Evolutionary conservation across 2,329 filamentous ascomycete species (phyloP).

Genomic region (Colletotrichum sp.): DNA sequence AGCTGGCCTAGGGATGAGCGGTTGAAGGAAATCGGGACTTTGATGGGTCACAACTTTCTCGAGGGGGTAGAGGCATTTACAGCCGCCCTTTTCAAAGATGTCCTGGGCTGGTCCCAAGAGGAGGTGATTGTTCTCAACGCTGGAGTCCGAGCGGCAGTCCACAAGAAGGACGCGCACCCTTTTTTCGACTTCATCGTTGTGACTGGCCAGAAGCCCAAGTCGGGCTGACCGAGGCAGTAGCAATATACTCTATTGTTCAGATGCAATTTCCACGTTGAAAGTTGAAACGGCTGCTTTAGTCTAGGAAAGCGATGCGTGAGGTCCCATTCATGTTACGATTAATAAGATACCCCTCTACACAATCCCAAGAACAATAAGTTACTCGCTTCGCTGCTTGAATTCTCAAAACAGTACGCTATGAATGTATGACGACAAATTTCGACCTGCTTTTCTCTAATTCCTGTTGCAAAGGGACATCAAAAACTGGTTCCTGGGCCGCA

Average conservation of each 20-base stretch:
- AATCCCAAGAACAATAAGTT: not conserved
- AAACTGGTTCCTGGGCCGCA: not conserved
- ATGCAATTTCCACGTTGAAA: not conserved
- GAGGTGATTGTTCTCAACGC: constrained; percentile 29
- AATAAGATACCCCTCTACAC: not conserved
- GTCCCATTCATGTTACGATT: not conserved
- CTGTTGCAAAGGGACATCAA: not conserved
- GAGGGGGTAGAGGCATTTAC: constrained; percentile 24
- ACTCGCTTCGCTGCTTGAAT: not conserved
- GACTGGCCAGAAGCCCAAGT: constrained; percentile 29
- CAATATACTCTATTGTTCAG: not conserved
- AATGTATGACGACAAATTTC: not conserved
- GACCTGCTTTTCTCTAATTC: not conserved
- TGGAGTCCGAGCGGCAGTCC: constrained; percentile 27
- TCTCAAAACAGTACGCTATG: not conserved
- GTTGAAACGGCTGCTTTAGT: not conserved
- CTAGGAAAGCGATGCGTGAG: not conserved
- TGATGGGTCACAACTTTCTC: constrained; percentile 23
- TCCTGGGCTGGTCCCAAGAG: constrained; percentile 27
- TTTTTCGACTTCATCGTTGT: constrained; percentile 34
- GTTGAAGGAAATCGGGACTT: constrained; percentile 42
- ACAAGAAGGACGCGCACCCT: constrained; percentile 30
- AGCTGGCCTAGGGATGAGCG: constrained; percentile 43
- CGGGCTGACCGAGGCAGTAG: not conserved
- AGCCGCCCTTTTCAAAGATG: constrained; percentile 30